Evolutionary conservation across 257 asterid species (phyloP), one percentile per base, ranked within the genome.

Genomic region (Solanum ossicruentum): DNA sequence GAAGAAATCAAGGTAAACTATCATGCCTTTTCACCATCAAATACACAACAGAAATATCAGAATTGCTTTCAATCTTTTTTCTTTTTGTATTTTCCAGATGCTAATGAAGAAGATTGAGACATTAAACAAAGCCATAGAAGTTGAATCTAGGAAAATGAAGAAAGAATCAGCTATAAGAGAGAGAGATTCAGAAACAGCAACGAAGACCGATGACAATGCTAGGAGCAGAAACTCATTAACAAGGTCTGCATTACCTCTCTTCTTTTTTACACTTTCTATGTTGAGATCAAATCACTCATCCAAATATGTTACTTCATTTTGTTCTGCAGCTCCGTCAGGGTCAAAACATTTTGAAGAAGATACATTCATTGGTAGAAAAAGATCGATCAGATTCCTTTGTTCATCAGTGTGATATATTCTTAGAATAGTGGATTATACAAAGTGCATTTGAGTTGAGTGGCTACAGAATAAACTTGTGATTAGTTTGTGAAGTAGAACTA

Each of bases 51-150:
- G 61, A 49, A 75, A 16, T 23, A 75, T 75, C 82, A 23, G n/a
- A 7, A 16, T 51, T 26, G 47, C 63, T 49, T 77, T 15, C 10
- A 9, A 3, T 0, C 0, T 1, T 4, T 58, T 47, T 15, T 16
- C 17, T 69, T 69, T 39, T 7, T 52, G 26, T 26, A 0, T 78
- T 69, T 81, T 88, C 3, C 93, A 96, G 99, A 86, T 88, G 84
- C 97, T 96, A 47, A 89, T 83, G 88, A 96, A 89, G 86, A 96
- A 91, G 88, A 83, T 92, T 39, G 97, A 93, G 77, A 93, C 92
- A 28, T 86, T 93, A 88, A 86, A 91, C 54, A 91, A 90, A 87
- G 93, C 98, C 84, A 80, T 93, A 15, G 97, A 91, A 83, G 90
- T 85, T 63, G 97, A 93, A 85, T 89, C 92, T 47, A 93, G 91